phyloP scores from a whole-genome alignment of 306 rosid species.

The Clitoria ternatea region DNA sequence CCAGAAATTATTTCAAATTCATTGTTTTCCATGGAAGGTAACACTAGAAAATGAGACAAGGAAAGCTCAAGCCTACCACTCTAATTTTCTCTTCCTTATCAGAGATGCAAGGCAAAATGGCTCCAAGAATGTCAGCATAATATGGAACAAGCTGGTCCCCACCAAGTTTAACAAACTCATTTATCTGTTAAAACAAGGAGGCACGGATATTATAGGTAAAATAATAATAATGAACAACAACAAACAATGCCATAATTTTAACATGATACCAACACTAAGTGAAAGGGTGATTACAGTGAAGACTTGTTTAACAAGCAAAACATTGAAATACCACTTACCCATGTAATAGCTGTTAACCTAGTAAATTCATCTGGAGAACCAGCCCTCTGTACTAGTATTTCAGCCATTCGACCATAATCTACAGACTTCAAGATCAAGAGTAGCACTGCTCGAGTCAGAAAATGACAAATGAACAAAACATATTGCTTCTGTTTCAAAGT shows the following conservation, averaged over 20 bases:
- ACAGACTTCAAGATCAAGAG: conserved; percentile 99
- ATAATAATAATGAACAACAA: conserved; percentile 9
- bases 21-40: conserved; percentile 2
- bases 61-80: conserved; percentile 58
- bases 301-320: conserved; percentile 14
- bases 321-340: conserved; percentile 57
- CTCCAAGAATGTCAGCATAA: conserved; percentile 94
- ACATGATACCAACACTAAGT: not conserved
- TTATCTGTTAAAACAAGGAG: conserved; percentile 52
- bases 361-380: conserved; percentile 89
- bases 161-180: conserved; percentile 96
- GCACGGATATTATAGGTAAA: conserved; percentile 8
- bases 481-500: conserved; percentile 36
- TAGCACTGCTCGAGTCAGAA: conserved; percentile 99
- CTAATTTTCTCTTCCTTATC: conserved; percentile 99
- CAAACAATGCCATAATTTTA: not conserved
- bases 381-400: conserved; percentile 89
- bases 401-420: conserved; percentile 99
- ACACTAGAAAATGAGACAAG: not conserved
- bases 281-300: not conserved
- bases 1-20: conserved; percentile 11
- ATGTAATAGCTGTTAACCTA: conserved; percentile 87
- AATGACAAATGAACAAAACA: conserved; percentile 78
- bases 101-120: conserved; percentile 93
- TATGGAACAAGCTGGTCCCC: conserved; percentile 97